These are phyloP conservation scores for Cladosporium oxysporum DNA, from an alignment of 2,329 filamentous ascomycete genomes.

Conservation along the genomic window DNA sequence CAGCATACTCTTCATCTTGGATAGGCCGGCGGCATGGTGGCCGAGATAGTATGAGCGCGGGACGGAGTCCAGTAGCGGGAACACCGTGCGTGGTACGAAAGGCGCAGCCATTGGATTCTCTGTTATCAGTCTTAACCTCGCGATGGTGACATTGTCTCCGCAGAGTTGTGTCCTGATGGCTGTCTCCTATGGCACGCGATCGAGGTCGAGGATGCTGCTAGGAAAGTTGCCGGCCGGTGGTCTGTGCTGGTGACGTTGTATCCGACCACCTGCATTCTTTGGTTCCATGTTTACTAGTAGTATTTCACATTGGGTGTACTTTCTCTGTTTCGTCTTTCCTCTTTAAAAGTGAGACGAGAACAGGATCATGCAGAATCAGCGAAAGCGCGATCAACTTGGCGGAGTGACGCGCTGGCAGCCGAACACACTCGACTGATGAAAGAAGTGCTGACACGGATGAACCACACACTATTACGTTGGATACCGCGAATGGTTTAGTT, in stretches of 20 bases:
- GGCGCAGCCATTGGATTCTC: conserved; percentile 36
- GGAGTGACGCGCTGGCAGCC: not conserved
- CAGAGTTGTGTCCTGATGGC: not conserved
- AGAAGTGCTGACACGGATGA: not conserved
- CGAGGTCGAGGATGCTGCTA: not conserved
- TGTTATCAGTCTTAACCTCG: not conserved
- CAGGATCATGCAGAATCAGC: not conserved
- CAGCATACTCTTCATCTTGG: conserved; percentile 79
- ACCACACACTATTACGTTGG: not conserved
- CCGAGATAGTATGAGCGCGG: conserved; percentile 92
- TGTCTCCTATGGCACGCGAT: not conserved
- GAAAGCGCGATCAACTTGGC: conserved; percentile 1
- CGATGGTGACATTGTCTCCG: conserved; percentile 13
- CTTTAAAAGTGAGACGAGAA: not conserved
- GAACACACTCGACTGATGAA: not conserved
- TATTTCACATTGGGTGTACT: too few species aligned
- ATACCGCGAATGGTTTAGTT: not conserved
- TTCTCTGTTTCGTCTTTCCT: not conserved
- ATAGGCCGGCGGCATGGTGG: conserved; percentile 80
- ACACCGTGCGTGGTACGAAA: conserved; percentile 74
- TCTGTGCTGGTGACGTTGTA: conserved; percentile 16
- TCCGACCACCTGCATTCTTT: conserved; percentile 5
- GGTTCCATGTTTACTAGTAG: conserved; percentile 1
- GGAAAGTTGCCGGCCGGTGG: not conserved
- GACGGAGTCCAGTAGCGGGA: conserved; percentile 72